Base-by-base conservation (phyloP, 805 yeast species). In the Teunomyces tritomae region DNA sequence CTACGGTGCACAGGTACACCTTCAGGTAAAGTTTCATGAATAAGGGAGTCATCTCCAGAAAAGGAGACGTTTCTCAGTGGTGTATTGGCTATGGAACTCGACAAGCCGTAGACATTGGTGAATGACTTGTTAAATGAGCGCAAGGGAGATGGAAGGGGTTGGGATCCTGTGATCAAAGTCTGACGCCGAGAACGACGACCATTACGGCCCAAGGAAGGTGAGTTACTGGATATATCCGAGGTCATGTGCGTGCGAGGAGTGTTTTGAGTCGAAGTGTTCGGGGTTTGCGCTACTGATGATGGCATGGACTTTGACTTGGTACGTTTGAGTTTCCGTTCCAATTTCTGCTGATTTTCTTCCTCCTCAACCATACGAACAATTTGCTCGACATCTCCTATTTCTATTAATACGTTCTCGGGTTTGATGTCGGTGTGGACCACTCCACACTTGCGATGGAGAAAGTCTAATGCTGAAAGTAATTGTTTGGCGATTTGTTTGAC, bases 61-160 rank as follows among this genome's bases (percentile, higher is more conserved):
- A 53, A 50, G 3, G 52, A 47, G 6, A 49, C 41, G 35, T 46
- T 50, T 45, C 59, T 63, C 14, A 63, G 55, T 3, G 78, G 77
- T 0, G 78, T 72, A 53, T 71, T 70, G 43, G 68, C 63, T 11
- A 73, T 68, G n/a, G 76, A 64, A 33, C 54, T 58, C 8, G 76
- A 65, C 46, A 67, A 57, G 16, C 67, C 71, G 44, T 62, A 67
- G n/a, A 63, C 65, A 47, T 61, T 70, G 26, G 69, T 63, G 51
- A 69, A 70, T 16, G 74, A 63, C 51, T 69, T 71, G 53, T 69
- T 71, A 51, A 71, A 72, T 1, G 92, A 78, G 45, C 91, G 73
- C 43, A 89, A 71, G 1, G 97, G 96, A 0, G 96, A 86, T 3
- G 97, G 96, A 48, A 90, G 71, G 2, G 97, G 97, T 64, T 90